Base-by-base conservation (phyloP, 257 asterid genomes). In the Salvia hispanica region DNA sequence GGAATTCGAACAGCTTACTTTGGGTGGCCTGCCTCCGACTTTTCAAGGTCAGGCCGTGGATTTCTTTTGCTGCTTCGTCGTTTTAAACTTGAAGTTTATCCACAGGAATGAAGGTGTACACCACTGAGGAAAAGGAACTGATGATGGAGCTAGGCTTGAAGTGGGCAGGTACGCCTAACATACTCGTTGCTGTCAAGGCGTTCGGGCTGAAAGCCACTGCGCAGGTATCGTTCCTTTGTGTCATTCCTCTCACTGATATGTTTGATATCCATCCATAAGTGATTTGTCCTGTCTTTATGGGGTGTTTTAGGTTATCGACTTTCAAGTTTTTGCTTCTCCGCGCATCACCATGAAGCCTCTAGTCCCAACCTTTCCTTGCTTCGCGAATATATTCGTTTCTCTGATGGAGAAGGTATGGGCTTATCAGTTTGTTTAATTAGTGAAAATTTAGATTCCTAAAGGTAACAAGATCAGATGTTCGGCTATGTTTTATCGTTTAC, bases 331-430 rank as follows among this genome's bases (percentile, higher is more conserved):
- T 79, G 97, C 96, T 58, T 75, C 71, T 62, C 97, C 97, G 0
- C 89, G 97, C n/a, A 91, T 91, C 77, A 91, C 96, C 10, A 54
- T 91, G 84, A 91, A 88, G 88, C 97, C 97, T 28, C 83, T 91
- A 16, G 96, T 91, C 66, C 97, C 97, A 0, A 65, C 53, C 74
- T 86, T 91, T 72, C 97, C 97, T 63, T 91, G 97, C 72, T 91
- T 91, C 13, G 90, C 89, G 3, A 88, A 85, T 57, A 88, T 91
- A 74, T 80, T 66, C 2, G 85, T 91, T 69, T 91, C 97, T 66
- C 90, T 91, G 40, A 86, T 91, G 97, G 90, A 88, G 76, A 91
- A 85, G 97, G 97, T 88, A 67, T 39, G 58, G 13, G 2, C 31
- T 25, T 1, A 25, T 25, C 31, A 25, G 31, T 25, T 25, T 25